Evolutionary conservation across 495 filamentous ascomycete species (phyloP), one percentile per base, ranked within the genome.

Genomic region (Lindgomyces ingoldianus): DNA sequence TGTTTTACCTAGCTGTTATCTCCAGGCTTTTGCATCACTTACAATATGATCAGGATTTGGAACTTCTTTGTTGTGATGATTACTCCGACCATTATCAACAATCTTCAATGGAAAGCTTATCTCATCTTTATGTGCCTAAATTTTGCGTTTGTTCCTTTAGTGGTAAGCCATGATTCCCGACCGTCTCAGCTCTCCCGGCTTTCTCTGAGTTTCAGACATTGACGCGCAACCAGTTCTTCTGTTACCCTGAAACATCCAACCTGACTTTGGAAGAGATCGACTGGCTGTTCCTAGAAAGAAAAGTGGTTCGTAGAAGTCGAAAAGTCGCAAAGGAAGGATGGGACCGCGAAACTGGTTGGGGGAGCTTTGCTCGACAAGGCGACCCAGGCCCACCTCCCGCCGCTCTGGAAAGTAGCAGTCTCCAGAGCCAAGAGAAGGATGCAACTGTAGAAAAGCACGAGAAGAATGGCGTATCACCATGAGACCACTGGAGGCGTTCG

Each of bases 111-210:
- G 64, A 68, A 69, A 44, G 64, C 56, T 8, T 74, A 72, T 49
- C 41, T 74, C 4, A 72, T 72, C 50, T 74, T 69, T 56, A 70
- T 68, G 64, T 61, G 55, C 44, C 41, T 67, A 18, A 68, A 74
- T 42, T 60, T 70, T 24, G 41, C 74, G 1, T 82, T 80, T 58
- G 68, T 80, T 16, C 78, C 78, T 2, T 67, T 78, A 29, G 54
- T 58, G 29, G 62, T 64, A 58, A 52, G 62, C 29, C 19, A 19
- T 41, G 11, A 22, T 42, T 39, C 27, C 16, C 25, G 21, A 9
- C 41, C 42, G 27, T 26, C 29, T 14, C 36, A 30, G 25, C 12
- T 27, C 9, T 21, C 11, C 25, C 19, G 0, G 25, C 8, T 12
- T 33, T 22, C 4, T 6, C 16, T 18, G 24, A n/a, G 22, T 3